Conservation (phyloP, 2,329 filamentous ascomycete species). For the Chrysosporium queenslandicum region DNA sequence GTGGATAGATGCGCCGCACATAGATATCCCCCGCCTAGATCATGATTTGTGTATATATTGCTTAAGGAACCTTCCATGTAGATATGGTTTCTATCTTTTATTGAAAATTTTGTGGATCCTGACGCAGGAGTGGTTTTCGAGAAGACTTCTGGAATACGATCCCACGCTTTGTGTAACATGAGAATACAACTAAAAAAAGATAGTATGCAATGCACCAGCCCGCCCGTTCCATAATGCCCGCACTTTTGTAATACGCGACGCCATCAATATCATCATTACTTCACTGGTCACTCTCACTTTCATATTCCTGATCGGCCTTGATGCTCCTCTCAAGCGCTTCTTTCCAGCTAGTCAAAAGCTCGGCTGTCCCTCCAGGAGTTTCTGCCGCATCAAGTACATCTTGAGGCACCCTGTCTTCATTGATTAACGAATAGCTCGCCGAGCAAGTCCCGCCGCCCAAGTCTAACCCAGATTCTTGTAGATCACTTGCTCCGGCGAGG, state of each 20-base stretch:
- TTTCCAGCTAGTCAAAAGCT: conserved; percentile 69
- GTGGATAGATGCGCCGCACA: background rate
- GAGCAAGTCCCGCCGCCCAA: conserved; percentile 28
- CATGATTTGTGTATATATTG: background rate
- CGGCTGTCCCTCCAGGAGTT: conserved; percentile 65
- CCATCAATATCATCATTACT: too few relatives aligned
- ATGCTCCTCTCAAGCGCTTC: conserved; percentile 42
- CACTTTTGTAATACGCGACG: too few relatives aligned
- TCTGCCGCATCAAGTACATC: conserved; percentile 70
- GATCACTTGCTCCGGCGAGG: conserved; percentile 72
- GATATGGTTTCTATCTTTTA: background rate
- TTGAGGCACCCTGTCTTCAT: conserved; percentile 51
- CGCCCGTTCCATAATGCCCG: too few relatives aligned
- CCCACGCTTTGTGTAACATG: too few relatives aligned
- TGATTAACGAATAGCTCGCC: conserved; percentile 42
- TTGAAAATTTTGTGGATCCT: background rate
- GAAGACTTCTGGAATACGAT: too few relatives aligned
- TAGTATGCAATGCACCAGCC: background rate
- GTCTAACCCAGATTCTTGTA: conserved; percentile 62
- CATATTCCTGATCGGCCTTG: conserved; percentile 30
- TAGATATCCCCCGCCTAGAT: background rate
- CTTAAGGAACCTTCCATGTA: background rate
- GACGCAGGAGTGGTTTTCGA: too few relatives aligned
- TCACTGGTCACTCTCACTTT: conserved; percentile 24
- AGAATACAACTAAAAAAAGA: too few relatives aligned